These are phyloP conservation scores for Pythium monospermum DNA, from an alignment of 352 stramenopile species.

Conservation along the genomic window DNA sequence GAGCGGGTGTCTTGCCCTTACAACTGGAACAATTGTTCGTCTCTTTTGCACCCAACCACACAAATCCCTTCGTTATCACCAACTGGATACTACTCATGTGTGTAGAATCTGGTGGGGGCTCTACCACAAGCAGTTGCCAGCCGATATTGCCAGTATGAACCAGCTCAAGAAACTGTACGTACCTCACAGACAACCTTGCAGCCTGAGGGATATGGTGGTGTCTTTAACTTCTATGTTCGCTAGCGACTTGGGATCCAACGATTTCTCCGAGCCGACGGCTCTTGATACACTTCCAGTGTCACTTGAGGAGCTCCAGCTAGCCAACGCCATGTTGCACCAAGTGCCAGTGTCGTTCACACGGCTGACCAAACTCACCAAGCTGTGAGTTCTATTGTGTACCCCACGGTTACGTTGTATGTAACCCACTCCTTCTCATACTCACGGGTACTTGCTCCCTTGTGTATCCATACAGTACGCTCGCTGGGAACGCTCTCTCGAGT, in stretches of 20 bases:
- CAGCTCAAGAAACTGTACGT: conserved; percentile 31
- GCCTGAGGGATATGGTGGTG: no score
- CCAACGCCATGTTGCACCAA: conserved; percentile 12
- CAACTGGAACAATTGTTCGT: conserved; percentile 20
- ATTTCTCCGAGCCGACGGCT: conserved; percentile 20
- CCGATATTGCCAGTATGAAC: conserved; percentile 27
- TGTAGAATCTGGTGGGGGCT: conserved; percentile 21
- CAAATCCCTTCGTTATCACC: no score
- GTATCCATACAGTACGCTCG: neutral
- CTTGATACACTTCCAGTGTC: conserved; percentile 24
- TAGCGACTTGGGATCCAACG: conserved; percentile 35
- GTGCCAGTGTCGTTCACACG: conserved; percentile 23
- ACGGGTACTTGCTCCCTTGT: neutral
- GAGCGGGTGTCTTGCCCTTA: conserved; percentile 10
- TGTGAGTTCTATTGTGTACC: no score
- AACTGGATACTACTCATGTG: no score
- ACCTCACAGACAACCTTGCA: no score
- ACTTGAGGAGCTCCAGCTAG: conserved; percentile 23
- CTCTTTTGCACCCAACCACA: no score
- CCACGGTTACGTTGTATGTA: no score
- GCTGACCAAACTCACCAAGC: conserved; percentile 26
- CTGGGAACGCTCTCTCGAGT: neutral
- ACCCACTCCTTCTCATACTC: no score
- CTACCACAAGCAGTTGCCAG: conserved; percentile 27
- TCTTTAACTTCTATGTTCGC: no score